Evolutionary conservation across 177 flowering plant species (phyloP).

Genomic region (Tripterygium wilfordii): DNA sequence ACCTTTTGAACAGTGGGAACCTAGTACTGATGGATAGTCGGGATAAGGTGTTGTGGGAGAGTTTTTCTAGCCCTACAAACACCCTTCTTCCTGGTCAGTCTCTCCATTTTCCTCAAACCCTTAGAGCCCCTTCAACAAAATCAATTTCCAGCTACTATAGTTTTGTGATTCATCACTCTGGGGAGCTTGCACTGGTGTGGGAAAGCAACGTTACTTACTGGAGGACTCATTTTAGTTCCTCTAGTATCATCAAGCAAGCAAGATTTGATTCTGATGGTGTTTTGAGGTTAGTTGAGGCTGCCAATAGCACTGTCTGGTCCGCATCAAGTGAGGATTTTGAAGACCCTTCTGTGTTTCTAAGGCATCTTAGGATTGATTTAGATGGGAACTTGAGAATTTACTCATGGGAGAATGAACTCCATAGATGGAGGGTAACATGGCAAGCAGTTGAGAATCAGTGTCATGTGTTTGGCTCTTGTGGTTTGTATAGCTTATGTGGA

Average conservation of each 20-base stretch:
- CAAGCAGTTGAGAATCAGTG: constrained; percentile 65
- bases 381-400: constrained; percentile 63
- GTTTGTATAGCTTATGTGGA: constrained; percentile 42
- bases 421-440: constrained; percentile 47
- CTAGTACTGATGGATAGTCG: constrained; percentile 28
- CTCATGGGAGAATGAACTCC: constrained; percentile 34
- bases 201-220: constrained; percentile 54
- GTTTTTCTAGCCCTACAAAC: constrained; percentile 46
- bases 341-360: constrained; percentile 31
- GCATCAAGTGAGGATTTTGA: constrained; percentile 35
- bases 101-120: constrained; percentile 36
- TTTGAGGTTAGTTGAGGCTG: constrained; percentile 30
- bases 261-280: constrained; percentile 38
- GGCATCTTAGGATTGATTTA: constrained; percentile 42
- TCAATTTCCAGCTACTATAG: constrained; percentile 39
- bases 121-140: constrained; percentile 41
- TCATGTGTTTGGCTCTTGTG: constrained; percentile 51
- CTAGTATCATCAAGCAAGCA: constrained; percentile 27
- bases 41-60: constrained; percentile 40
- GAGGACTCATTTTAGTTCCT: constrained; percentile 33
- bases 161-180: constrained; percentile 26
- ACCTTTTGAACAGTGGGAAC: constrained; percentile 44
- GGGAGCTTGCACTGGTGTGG: constrained; percentile 47
- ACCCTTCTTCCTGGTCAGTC: constrained; percentile 56
- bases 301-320: constrained; percentile 31